Evolutionary conservation across 768 basidiomycete genomes (phyloP).

Genomic region (Fistulinella prunicolor): DNA sequence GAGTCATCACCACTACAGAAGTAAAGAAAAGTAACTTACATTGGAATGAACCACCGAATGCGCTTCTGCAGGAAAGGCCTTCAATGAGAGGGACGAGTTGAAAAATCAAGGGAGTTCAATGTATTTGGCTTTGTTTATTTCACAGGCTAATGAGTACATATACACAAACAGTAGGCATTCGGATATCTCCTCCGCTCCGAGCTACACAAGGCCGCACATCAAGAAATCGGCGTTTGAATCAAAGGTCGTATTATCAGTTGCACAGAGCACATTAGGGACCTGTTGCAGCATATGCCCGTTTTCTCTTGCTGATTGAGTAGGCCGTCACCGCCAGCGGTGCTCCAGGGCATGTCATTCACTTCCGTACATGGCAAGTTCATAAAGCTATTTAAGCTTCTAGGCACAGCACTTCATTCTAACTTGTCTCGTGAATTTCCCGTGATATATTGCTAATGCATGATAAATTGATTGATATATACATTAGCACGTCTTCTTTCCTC

Average conservation of each 20-base stretch:
- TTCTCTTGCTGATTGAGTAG: too few relatives aligned
- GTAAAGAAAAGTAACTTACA: constrained; percentile 21
- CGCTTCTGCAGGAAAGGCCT: too few relatives aligned
- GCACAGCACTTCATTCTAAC: constrained; percentile 1
- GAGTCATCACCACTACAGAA: constrained; percentile 49
- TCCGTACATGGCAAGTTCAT: too few relatives aligned
- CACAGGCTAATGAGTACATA: constrained; percentile 1
- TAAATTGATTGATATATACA: constrained; percentile 5
- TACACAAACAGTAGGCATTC: constrained; percentile 15
- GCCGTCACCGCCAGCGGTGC: too few relatives aligned
- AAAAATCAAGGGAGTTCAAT: neutral
- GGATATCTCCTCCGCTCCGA: too few relatives aligned
- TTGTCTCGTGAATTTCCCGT: neutral
- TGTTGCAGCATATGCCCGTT: too few relatives aligned
- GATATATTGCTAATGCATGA: neutral
- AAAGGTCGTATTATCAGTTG: too few relatives aligned
- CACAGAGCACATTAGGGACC: too few relatives aligned
- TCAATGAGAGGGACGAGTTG: neutral
- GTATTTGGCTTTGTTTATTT: constrained; percentile 23
- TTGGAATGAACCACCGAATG: neutral
- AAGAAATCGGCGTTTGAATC: too few relatives aligned
- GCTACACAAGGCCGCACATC: too few relatives aligned
- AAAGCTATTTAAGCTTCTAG: constrained; percentile 1
- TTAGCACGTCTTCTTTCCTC: constrained; percentile 2
- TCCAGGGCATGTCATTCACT: too few relatives aligned